Percentiles rank a stretch among this genome's conserved stretches.
These are phyloP conservation scores for Uncinocarpus reesii DNA, from an alignment of 2,329 filamentous ascomycete species.

Conservation along the genomic window DNA sequence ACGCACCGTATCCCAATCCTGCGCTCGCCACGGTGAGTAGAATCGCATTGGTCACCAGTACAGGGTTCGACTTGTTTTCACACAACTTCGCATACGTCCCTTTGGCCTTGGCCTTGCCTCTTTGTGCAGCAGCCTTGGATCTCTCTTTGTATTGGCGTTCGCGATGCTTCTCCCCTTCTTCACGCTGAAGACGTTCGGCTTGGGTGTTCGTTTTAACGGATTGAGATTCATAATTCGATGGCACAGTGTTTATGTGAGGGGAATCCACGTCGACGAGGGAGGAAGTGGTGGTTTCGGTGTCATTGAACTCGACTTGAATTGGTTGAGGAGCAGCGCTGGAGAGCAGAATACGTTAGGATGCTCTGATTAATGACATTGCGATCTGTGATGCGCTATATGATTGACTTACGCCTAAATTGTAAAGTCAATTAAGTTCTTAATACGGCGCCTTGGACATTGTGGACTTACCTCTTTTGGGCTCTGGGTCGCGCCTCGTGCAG, in stretches of 20 bases:
- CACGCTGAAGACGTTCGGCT: constrained; percentile 36
- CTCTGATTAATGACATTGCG: background rate
- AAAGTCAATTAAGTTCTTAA: background rate
- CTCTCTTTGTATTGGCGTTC: constrained; percentile 27
- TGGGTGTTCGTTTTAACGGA: constrained; percentile 39
- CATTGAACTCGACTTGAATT: constrained; percentile 30
- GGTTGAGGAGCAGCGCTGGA: constrained; percentile 35
- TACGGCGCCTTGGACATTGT: background rate
- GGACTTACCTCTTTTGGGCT: constrained; percentile 37
- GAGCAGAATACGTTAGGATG: background rate
- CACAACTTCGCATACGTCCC: constrained; percentile 24
- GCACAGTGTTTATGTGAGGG: constrained; percentile 37
- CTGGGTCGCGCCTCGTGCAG: constrained; percentile 39
- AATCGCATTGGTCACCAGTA: constrained; percentile 39
- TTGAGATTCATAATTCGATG: constrained; percentile 34
- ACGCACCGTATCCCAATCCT: constrained; percentile 40
- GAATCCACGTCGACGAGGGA: constrained; percentile 41
- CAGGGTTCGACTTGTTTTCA: constrained; percentile 38
- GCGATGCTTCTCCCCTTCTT: constrained; percentile 23
- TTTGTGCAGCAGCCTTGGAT: constrained; percentile 22
- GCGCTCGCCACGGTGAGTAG: constrained; percentile 33
- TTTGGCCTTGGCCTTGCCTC: constrained; percentile 23
- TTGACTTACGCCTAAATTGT: constrained; percentile 30
- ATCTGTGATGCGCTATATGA: background rate
- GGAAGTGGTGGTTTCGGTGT: constrained; percentile 32